These are phyloP conservation scores for Zoysia japonica DNA, from an alignment of 176 grass and related monocot genomes.

Conservation along the genomic window DNA sequence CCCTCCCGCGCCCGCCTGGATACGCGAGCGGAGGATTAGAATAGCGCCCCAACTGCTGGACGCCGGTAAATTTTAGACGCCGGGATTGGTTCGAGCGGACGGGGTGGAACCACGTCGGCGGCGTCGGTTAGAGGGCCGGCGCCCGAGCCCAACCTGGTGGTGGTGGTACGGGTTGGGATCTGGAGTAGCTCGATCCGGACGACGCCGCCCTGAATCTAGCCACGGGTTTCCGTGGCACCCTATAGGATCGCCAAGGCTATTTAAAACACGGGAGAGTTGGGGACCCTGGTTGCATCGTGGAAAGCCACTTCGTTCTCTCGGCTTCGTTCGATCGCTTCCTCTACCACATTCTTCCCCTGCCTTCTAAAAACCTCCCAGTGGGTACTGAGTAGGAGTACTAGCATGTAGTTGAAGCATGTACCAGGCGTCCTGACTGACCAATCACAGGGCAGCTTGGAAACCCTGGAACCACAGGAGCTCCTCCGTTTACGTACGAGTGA, in stretches of 20 bases:
- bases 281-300: slow-evolving; percentile 38
- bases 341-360: slow-evolving; percentile 15
- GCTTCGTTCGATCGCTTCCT: neutral
- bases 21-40: neutral
- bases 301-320: neutral
- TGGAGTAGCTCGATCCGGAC: neutral
- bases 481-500: neutral
- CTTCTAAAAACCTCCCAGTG: neutral
- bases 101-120: neutral
- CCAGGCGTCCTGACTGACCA: slow-evolving; percentile 20
- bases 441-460: slow-evolving; percentile 34
- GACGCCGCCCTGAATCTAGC: slow-evolving; percentile 3
- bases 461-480: slow-evolving; percentile 3
- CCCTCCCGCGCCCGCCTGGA: neutral
- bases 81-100: neutral
- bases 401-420: neutral
- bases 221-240: neutral
- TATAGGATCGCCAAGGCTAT: slow-evolving; percentile 33
- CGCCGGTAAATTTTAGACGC: no score
- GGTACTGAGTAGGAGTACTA: neutral
- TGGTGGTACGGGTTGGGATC: neutral
- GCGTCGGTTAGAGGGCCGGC: slow-evolving; percentile 17
- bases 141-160: slow-evolving; percentile 21
- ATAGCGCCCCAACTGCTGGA: neutral
- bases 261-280: slow-evolving; percentile 33